Percentiles rank a stretch among this genome's conserved stretches.
phyloP scores from a whole-genome alignment of 768 basidiomycete species.

The Boletus speciosus region DNA sequence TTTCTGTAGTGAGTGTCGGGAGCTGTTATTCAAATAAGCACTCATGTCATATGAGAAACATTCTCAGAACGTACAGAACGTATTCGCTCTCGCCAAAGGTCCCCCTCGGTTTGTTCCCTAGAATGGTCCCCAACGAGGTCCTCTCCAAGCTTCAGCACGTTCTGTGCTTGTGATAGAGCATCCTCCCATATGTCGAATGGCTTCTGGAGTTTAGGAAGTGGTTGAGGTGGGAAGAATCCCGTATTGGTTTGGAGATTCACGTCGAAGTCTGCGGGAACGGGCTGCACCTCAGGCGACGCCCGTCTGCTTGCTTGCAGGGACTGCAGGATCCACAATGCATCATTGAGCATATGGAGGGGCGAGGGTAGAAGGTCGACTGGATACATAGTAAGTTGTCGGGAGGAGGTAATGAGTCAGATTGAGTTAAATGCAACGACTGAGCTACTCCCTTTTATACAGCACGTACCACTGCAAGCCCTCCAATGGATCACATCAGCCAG shows the following conservation, averaged over 20 bases:
- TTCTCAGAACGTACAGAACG: slow-evolving; percentile 48
- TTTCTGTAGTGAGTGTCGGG: slow-evolving; percentile 59
- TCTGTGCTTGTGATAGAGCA: slow-evolving; percentile 53
- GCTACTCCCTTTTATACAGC: slow-evolving; percentile 30
- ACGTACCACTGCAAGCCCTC: slow-evolving; percentile 27
- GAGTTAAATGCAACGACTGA: slow-evolving; percentile 1
- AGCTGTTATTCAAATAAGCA: slow-evolving; percentile 46
- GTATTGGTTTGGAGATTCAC: slow-evolving; percentile 46
- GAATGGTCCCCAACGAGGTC: slow-evolving; percentile 48
- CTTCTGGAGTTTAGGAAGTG: slow-evolving; percentile 52
- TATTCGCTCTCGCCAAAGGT: slow-evolving; percentile 65
- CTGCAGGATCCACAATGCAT: slow-evolving; percentile 45
- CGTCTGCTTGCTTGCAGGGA: slow-evolving; percentile 38
- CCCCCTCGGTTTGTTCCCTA: slow-evolving; percentile 50
- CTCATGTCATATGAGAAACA: slow-evolving; percentile 1
- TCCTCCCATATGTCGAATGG: slow-evolving; percentile 70
- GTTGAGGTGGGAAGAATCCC: slow-evolving; percentile 79
- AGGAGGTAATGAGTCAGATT: background rate
- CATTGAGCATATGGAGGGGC: slow-evolving; percentile 48
- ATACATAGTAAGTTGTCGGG: slow-evolving; percentile 21
- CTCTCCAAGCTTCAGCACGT: slow-evolving; percentile 53
- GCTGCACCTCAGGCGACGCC: slow-evolving; percentile 30
- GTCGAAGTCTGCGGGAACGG: slow-evolving; percentile 49
- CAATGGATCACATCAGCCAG: slow-evolving; percentile 29
- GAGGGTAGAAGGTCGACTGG: slow-evolving; percentile 46